Evolutionary conservation across 768 basidiomycete genomes (phyloP), one percentile per base, ranked within the genome.

Genomic region (Leccinum truebloodii): DNA sequence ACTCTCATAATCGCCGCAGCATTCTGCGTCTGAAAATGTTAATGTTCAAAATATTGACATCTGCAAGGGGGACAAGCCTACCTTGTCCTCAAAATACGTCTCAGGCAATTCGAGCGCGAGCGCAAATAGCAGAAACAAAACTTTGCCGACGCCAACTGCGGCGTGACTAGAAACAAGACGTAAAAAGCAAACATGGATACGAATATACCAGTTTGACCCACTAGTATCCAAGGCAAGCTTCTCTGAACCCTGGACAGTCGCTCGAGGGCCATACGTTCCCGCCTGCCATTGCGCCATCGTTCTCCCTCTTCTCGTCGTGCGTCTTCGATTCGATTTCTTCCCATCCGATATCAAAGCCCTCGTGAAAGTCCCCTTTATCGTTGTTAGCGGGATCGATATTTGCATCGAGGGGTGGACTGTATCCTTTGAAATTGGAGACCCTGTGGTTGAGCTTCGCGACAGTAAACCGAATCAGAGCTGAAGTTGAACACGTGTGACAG

Each of bases 271-370:
- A 96, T 50, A 89, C 81, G 65, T 95, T 95, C 6, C 80, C 83
- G 1, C 86, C 88, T 10, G 82, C 76, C 86, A 92, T 88, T 5
- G 76, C 78, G 13, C 88, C 87, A 48, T 81, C 79, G 7, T 80
- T 67, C 35, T 65, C 41, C 60, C 71, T 65, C 50, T 74, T 66
- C 54, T 70, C 65, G 60, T 75, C 69, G 26, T 63, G 35, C 0
- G 32, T 57, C 59, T 69, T 69, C 8, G 66, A 58, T 12, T 77
- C 66, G 0, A 82, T 69, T 26, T 78, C 73, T 69, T 93, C 89
- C 81, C 84, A 88, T 3, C 92, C 92, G 59, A 96, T 80, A 66
- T 94, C 89, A 71, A 95, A 96, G 3, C 89, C 94, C 71, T 98
- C 94, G 69, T 95, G 92, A 57, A 95, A 74, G 69, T 98, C 95